These are phyloP conservation scores for Themeda triandra DNA, from an alignment of 176 grass and related monocot genomes.

Conservation along the genomic window DNA sequence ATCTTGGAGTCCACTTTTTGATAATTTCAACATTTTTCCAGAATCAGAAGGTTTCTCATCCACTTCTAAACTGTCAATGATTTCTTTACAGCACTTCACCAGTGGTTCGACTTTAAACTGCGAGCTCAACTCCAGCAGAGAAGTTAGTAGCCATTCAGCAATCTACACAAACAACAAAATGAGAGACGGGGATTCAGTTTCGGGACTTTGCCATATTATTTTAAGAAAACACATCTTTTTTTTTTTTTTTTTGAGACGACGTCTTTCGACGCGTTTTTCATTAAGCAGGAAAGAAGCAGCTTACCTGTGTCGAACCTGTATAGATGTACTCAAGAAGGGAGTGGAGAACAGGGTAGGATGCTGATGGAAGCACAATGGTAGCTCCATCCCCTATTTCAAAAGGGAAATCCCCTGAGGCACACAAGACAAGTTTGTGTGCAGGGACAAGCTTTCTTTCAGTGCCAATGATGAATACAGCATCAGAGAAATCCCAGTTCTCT, in stretches of 20 bases:
- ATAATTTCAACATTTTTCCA: constrained; percentile 42
- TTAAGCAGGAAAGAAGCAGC: constrained; percentile 39
- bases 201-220: neutral
- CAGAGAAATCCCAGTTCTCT: constrained; percentile 82
- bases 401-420: constrained; percentile 67
- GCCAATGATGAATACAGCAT: constrained; percentile 70
- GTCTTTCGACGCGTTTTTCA: too few species aligned
- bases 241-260: too few species aligned
- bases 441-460: constrained; percentile 63
- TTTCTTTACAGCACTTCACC: constrained; percentile 64
- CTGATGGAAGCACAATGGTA: constrained; percentile 56
- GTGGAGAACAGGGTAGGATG: constrained; percentile 66
- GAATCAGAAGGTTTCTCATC: constrained; percentile 26
- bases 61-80: constrained; percentile 38
- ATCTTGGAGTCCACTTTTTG: constrained; percentile 35
- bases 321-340: constrained; percentile 87
- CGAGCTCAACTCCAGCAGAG: constrained; percentile 55
- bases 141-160: constrained; percentile 39
- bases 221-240: constrained; percentile 26
- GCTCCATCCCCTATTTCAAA: constrained; percentile 35
- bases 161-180: constrained; percentile 52
- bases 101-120: constrained; percentile 72
- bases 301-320: constrained; percentile 74
- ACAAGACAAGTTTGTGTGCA: constrained; percentile 72
- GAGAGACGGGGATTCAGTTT: neutral